Conservation (phyloP, 1,284 basidiomycete genomes). For the Cutaneotrichosporon sp. region DNA sequence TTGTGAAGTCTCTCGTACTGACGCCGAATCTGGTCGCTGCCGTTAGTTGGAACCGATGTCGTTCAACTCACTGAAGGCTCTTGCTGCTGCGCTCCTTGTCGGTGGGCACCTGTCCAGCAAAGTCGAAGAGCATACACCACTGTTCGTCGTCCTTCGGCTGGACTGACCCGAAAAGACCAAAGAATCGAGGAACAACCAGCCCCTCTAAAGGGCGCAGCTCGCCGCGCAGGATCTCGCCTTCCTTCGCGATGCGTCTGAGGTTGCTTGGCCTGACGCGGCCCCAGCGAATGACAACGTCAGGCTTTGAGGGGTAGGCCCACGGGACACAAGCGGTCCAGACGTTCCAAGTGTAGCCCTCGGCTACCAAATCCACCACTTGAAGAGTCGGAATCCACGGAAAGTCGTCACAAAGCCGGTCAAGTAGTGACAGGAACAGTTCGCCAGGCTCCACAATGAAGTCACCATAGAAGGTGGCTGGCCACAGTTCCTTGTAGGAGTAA, state of each 20-base stretch:
- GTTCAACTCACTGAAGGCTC: slow-evolving; percentile 1
- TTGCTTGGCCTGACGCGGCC: neutral
- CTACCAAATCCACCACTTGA: slow-evolving; percentile 8
- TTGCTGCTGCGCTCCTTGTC: slow-evolving; percentile 1
- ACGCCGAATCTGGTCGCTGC: slow-evolving; percentile 7
- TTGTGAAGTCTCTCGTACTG: slow-evolving; percentile 16
- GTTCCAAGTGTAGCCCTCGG: slow-evolving; percentile 9
- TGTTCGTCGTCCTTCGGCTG: slow-evolving; percentile 12
- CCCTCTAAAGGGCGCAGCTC: slow-evolving; percentile 15
- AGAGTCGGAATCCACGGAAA: slow-evolving; percentile 15
- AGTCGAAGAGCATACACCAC: slow-evolving; percentile 19
- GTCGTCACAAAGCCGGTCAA: neutral
- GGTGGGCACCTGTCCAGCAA: slow-evolving; percentile 12
- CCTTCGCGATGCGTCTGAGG: neutral
- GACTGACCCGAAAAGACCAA: slow-evolving; percentile 15
- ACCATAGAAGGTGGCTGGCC: slow-evolving; percentile 12
- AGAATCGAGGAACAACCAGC: slow-evolving; percentile 14
- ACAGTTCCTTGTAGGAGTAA: neutral
- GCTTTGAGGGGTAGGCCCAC: neutral
- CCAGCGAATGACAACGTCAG: slow-evolving; percentile 16
- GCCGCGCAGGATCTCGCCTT: slow-evolving; percentile 8
- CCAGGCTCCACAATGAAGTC: neutral
- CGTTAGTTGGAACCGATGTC: neutral
- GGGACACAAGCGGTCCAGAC: slow-evolving; percentile 14
- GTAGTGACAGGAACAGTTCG: neutral